A percentile compares a stretch with the other conserved stretches of the same genome.
Evolutionary conservation across 148 eudicot species (phyloP).

Genomic region (Salicornia ramosissima): DNA sequence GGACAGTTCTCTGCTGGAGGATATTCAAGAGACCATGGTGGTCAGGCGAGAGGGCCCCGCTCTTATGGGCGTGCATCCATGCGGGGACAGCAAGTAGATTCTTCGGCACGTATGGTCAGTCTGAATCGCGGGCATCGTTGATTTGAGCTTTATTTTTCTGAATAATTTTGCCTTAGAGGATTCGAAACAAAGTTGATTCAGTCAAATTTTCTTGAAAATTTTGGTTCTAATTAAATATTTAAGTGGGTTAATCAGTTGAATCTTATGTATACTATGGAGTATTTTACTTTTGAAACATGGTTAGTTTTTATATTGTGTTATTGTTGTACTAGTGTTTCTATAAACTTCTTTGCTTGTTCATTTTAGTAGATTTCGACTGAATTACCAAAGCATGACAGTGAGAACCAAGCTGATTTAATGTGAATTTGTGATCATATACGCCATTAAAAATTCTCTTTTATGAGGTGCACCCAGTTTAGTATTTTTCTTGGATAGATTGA

Average conservation of each 20-base stretch:
- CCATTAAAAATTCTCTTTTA: too few relatives aligned
- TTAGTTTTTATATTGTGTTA: neutral
- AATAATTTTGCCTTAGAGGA: constrained; percentile 14
- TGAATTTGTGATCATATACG: too few relatives aligned
- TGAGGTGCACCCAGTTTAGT: too few relatives aligned
- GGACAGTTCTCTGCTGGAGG: constrained; percentile 35
- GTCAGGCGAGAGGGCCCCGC: constrained; percentile 32
- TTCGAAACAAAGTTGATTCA: neutral
- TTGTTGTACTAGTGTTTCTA: neutral
- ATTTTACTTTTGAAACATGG: neutral
- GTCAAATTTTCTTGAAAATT: neutral
- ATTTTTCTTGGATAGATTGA: too few relatives aligned
- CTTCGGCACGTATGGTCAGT: constrained; percentile 65
- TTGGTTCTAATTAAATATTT: neutral
- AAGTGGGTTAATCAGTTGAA: neutral
- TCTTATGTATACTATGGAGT: neutral
- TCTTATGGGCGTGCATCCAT: constrained; percentile 36
- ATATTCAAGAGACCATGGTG: constrained; percentile 42
- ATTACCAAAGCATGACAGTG: too few relatives aligned
- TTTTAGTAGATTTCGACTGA: too few relatives aligned
- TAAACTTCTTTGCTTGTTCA: neutral
- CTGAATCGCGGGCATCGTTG: constrained; percentile 51
- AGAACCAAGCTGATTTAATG: too few relatives aligned
- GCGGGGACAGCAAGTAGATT: constrained; percentile 53
- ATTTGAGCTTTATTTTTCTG: neutral